Conservation (phyloP, 2,329 filamentous ascomycete genomes). For the Helicocarpus griseus region DNA sequence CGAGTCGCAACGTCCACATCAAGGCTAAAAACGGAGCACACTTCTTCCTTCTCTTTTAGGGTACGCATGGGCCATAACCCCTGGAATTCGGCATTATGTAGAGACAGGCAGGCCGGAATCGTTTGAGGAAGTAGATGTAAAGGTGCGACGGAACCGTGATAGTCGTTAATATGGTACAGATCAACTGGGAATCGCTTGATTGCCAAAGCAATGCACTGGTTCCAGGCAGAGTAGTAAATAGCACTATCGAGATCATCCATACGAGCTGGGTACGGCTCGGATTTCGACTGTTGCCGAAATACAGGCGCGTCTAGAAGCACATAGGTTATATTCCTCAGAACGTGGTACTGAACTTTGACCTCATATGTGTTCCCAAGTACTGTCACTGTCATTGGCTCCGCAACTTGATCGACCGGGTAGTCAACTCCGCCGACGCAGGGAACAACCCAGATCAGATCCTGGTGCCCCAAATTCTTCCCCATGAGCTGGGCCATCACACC, state of each 20-base stretch:
- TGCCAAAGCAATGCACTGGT: slow-evolving; percentile 56
- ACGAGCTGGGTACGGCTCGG: slow-evolving; percentile 55
- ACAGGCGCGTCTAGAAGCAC: slow-evolving; percentile 58
- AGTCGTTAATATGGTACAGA: slow-evolving; percentile 59
- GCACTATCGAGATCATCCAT: slow-evolving; percentile 62
- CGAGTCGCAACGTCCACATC: slow-evolving; percentile 46
- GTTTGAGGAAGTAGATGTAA: slow-evolving; percentile 55
- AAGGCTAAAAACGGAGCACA: slow-evolving; percentile 56
- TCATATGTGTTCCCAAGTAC: slow-evolving; percentile 53
- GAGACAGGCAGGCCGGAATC: slow-evolving; percentile 52
- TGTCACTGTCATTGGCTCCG: slow-evolving; percentile 52
- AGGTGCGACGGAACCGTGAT: slow-evolving; percentile 54
- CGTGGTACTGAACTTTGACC: slow-evolving; percentile 55
- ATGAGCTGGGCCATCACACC: slow-evolving; percentile 63
- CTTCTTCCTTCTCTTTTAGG: slow-evolving; percentile 51
- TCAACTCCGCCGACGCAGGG: slow-evolving; percentile 54
- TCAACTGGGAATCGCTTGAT: slow-evolving; percentile 54
- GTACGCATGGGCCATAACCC: slow-evolving; percentile 59
- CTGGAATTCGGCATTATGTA: slow-evolving; percentile 62
- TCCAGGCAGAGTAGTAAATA: slow-evolving; percentile 62
- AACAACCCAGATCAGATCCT: slow-evolving; percentile 57
- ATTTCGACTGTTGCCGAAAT: slow-evolving; percentile 54
- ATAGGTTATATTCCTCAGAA: slow-evolving; percentile 56
- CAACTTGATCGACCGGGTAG: slow-evolving; percentile 50
- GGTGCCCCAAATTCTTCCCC: slow-evolving; percentile 55